Base-by-base conservation (phyloP, 352 stramenopile genomes). In the Phytophthora fragariae region DNA sequence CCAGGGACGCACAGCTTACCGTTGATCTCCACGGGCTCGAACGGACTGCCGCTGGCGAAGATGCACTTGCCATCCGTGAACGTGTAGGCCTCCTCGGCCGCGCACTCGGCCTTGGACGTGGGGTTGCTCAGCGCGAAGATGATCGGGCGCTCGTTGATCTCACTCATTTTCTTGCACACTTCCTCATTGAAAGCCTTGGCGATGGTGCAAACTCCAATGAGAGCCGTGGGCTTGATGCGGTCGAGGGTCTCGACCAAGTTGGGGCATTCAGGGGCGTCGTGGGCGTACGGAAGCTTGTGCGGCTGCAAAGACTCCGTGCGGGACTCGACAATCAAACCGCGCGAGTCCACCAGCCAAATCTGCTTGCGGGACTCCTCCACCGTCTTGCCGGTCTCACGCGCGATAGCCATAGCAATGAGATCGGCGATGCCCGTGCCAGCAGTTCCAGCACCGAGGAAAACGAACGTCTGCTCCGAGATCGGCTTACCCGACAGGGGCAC, bases 91-190 rank as follows among this genome's bases (percentile, higher is more conserved):
- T 99, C 92, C 72, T 98, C 89, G 21, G 97, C 95, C 21, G 97
- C 98, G 82, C 97, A 99, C 79, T 99, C 97, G 19, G 97, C 96
- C 78, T 98, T 98, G 0, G 84, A 97, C 8, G 97, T 99, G 21
- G 97, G 97, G 81, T 99, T 99, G 70, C 92, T 98, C 14, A 99
- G 81, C 57, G 97, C 94, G 60, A 99, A 99, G 72, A 99, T 98
- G 73, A 99, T 98, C 4, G 97, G 97, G 21, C 83, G 82, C 54
- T 97, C 91, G 72, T 93, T 97, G 55, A 88, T 70, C 65, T 83
- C 75, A 15, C 82, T 68, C 96, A 99, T 99, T 57, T 91, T 86
- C 65, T 97, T 72, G 65, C 96, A 94, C n/a, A 99, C 82, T 44
- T 86, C 70, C 72, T 94, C 70, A 50, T 75, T 97, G 80, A 99